Conservation (phyloP, 768 basidiomycete species). For the Pulveroboletus frians region DNA sequence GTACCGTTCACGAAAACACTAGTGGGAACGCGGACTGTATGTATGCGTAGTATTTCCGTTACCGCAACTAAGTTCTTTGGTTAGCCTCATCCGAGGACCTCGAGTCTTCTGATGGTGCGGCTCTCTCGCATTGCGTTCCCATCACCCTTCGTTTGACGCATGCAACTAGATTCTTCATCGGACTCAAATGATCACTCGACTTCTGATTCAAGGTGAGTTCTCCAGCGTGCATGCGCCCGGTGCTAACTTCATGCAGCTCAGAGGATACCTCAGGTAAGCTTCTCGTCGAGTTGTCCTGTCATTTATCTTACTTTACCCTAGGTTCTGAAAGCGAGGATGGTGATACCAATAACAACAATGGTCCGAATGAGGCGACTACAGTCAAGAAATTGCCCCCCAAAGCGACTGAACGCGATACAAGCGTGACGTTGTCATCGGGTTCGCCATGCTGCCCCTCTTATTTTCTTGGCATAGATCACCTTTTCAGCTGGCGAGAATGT, state of each 20-base stretch:
- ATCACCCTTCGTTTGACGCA: background rate
- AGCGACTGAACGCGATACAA: constrained; percentile 32
- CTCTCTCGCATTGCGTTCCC: background rate
- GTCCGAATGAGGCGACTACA: background rate
- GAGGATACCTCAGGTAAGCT: constrained; percentile 15
- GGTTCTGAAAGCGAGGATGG: constrained; percentile 13
- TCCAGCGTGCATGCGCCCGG: constrained; percentile 2
- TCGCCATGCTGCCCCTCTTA: background rate
- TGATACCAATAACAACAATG: constrained; percentile 8
- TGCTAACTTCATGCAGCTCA: constrained; percentile 13
- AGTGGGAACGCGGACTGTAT: constrained; percentile 21
- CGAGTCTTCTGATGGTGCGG: constrained; percentile 25
- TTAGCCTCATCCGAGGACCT: constrained; percentile 22
- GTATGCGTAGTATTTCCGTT: constrained; percentile 7
- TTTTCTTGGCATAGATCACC: background rate
- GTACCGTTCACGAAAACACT: constrained; percentile 3
- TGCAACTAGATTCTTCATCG: constrained; percentile 15
- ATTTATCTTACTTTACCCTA: background rate
- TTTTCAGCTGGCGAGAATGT: constrained; percentile 12
- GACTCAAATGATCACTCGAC: constrained; percentile 21
- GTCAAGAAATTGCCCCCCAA: constrained; percentile 6
- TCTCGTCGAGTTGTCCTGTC: constrained; percentile 6
- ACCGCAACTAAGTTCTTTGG: constrained; percentile 7
- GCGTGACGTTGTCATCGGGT: constrained; percentile 38
- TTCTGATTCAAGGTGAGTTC: constrained; percentile 25